These are phyloP conservation scores for Colletotrichum agaves DNA, from an alignment of 2,329 filamentous ascomycete species.

Conservation along the genomic window DNA sequence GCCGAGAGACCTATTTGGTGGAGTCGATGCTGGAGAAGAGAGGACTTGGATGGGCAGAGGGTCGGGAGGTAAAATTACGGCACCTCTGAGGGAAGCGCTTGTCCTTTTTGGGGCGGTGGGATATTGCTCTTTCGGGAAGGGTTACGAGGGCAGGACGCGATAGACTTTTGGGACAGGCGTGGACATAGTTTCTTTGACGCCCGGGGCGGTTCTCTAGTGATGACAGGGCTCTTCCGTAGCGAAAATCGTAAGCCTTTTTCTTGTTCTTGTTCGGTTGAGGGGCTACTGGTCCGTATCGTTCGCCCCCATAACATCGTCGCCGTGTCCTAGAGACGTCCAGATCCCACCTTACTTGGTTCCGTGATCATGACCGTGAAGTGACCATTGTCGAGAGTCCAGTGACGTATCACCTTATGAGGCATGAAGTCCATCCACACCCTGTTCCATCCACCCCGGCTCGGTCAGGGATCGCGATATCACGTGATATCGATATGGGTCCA, in stretches of 20 bases:
- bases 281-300: conserved; percentile 1
- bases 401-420: conserved; percentile 35
- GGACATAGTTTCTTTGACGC: background rate
- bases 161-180: conserved; percentile 1
- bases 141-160: conserved; percentile 7
- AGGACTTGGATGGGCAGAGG: background rate
- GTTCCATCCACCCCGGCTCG: background rate
- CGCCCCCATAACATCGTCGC: background rate
- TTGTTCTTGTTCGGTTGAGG: conserved; percentile 22
- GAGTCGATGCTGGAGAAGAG: background rate
- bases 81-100: conserved; percentile 42
- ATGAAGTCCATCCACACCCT: background rate
- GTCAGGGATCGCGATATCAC: conserved; percentile 23
- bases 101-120: conserved; percentile 45
- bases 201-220: conserved; percentile 27
- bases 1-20: conserved; percentile 13
- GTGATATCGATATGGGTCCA: conserved; percentile 12
- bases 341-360: background rate
- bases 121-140: conserved; percentile 47
- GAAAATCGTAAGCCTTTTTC: conserved; percentile 19
- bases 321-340: conserved; percentile 6
- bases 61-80: background rate
- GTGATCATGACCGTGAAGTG: background rate
- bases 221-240: conserved; percentile 15
- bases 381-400: background rate